Base-by-base conservation (phyloP, 306 rosid genomes). In the Glycine latifolia region DNA sequence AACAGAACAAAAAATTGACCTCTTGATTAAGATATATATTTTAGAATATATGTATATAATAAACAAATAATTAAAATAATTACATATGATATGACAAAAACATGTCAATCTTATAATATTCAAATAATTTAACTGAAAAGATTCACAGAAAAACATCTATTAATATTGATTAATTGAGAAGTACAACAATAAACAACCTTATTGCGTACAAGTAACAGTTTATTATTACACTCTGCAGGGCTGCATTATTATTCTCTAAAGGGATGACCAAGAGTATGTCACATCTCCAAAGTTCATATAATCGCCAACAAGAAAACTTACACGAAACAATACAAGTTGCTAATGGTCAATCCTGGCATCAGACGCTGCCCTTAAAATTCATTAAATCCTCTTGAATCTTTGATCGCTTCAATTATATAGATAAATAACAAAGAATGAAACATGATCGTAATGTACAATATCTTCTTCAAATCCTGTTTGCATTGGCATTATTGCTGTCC, bases 371-470 rank as follows among this genome's bases (percentile, higher is more conserved):
- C 81, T 49, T 46, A 52, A 62, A 48, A 70, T 83, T 70, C 67
- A 59, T 43, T 7, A 70, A 78, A 79, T 77, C 73, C 88, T 79
- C 67, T 73, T 14, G 71, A 71, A 74, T 71, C 76, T 59, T 79
- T 80, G 77, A 78, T 79, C 82, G 74, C 87, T 80, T 85, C 78
- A 77, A 75, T 60, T 61, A 79, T 67, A 87, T 69, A 67, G 52
- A 82, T 81, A 83, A 78, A 83, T 74, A 67, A 82, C 82, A 87
- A 85, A 84, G 87, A 87, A 87, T 85, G 77, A 46, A 79, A 71
- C 52, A 75, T 62, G 78, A 84, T 41, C 48, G 76, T 60, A 82
- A 88, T 90, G 81, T 87, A 91, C 97, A 90, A 58, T 77, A 65
- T 77, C 84, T 87, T 71, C 74, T 87, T 71, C 74, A 85, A 82